Conservation (phyloP, 2,329 filamentous ascomycete species). For the Conoideocrella luteorostrata region DNA sequence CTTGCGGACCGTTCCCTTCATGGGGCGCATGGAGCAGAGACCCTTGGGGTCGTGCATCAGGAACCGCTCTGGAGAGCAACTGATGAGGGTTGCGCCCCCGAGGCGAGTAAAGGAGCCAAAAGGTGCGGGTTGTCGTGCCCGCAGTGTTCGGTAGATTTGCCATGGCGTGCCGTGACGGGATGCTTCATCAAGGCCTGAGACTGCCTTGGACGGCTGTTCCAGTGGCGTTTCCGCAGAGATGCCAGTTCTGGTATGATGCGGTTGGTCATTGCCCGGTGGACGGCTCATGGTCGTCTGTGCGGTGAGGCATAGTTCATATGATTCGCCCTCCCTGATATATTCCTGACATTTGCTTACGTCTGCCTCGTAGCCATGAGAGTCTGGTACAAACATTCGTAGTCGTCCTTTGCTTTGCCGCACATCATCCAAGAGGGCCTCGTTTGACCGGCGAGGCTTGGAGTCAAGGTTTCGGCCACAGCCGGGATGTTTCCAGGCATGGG, state of each 20-base stretch:
- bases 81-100: conserved; percentile 63
- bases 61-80: conserved; percentile 85
- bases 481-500: conserved; percentile 24
- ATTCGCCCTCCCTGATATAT: conserved; percentile 68
- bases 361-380: conserved; percentile 50
- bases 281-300: conserved; percentile 61
- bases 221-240: neutral
- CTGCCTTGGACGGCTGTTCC: neutral
- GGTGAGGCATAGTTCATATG: conserved; percentile 81
- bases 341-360: conserved; percentile 65
- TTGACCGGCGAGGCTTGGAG: conserved; percentile 8
- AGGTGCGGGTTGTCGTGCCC: conserved; percentile 68
- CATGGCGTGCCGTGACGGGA: conserved; percentile 41
- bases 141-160: conserved; percentile 66
- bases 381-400: conserved; percentile 32
- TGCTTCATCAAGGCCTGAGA: neutral
- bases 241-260: conserved; percentile 12
- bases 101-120: conserved; percentile 80
- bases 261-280: conserved; percentile 37
- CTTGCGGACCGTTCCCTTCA: conserved; percentile 95
- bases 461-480: conserved; percentile 8
- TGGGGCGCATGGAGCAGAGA: conserved; percentile 74
- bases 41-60: conserved; percentile 52
- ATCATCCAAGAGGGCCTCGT: conserved; percentile 14
- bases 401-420: conserved; percentile 9